phyloP scores from a whole-genome alignment of 768 basidiomycete genomes.

The Podaxis mareebaensis region DNA sequence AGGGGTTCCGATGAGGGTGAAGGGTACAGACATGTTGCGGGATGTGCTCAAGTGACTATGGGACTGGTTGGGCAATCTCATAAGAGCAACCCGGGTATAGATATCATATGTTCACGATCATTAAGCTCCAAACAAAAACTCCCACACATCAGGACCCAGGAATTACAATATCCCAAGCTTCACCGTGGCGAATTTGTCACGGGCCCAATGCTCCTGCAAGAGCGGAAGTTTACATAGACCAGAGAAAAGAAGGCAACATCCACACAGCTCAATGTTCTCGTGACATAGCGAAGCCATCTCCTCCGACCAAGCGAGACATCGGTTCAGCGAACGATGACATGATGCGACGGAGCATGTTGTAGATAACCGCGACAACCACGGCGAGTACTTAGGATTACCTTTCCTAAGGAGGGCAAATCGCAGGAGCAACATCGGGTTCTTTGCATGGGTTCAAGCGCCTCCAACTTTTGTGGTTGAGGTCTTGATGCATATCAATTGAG shows the following conservation, averaged over 20 bases:
- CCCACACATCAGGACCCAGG: neutral
- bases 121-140: neutral
- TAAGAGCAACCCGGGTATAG: neutral
- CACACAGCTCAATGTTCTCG: neutral
- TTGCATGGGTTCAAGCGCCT: neutral
- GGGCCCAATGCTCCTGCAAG: no score
- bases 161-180: neutral
- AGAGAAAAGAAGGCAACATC: conserved; percentile 7
- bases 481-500: neutral
- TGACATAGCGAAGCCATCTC: neutral
- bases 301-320: conserved; percentile 1
- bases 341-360: neutral
- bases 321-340: neutral
- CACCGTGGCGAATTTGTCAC: no score
- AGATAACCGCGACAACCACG: neutral
- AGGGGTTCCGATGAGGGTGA: conserved; percentile 32
- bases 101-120: neutral
- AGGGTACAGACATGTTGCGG: conserved; percentile 13
- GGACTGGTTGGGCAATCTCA: neutral
- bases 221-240: neutral
- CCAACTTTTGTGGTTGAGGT: neutral
- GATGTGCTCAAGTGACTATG: neutral
- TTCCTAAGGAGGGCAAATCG: neutral
- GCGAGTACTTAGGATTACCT: neutral
- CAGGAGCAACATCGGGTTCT: neutral